Conservation (phyloP, 257 asterid species). For the Henckelia pumila region DNA sequence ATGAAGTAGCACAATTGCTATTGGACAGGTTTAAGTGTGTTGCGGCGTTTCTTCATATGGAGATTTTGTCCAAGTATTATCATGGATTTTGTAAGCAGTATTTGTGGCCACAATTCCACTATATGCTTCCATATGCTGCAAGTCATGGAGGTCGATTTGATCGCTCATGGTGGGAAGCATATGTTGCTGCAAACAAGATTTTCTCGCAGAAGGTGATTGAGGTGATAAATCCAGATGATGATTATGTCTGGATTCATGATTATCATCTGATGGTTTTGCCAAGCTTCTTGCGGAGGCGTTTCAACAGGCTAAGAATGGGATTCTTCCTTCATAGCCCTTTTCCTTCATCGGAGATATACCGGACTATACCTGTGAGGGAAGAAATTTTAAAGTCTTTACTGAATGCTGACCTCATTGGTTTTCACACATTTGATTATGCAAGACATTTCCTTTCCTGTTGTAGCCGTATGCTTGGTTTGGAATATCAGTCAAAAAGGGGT, state of each 20-base stretch:
- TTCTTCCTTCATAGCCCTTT: slow-evolving; percentile 54
- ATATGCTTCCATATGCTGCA: slow-evolving; percentile 52
- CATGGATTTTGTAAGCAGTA: slow-evolving; percentile 57
- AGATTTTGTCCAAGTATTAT: slow-evolving; percentile 44
- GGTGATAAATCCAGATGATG: slow-evolving; percentile 59
- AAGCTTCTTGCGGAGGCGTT: slow-evolving; percentile 46
- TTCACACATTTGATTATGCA: slow-evolving; percentile 52
- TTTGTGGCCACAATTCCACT: slow-evolving; percentile 54
- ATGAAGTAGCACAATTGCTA: slow-evolving; percentile 52
- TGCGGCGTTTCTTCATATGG: slow-evolving; percentile 48
- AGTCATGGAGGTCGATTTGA: slow-evolving; percentile 54
- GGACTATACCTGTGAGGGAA: slow-evolving; percentile 49
- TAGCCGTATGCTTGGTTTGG: slow-evolving; percentile 50
- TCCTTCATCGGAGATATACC: slow-evolving; percentile 52
- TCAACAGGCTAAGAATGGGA: slow-evolving; percentile 47
- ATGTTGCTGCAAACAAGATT: slow-evolving; percentile 52
- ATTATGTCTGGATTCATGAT: slow-evolving; percentile 54
- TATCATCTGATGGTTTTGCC: slow-evolving; percentile 59
- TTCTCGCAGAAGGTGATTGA: slow-evolving; percentile 53
- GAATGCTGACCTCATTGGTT: slow-evolving; percentile 50
- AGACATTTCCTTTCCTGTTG: slow-evolving; percentile 55
- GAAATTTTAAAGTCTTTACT: slow-evolving; percentile 47
- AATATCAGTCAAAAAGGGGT: slow-evolving; percentile 52
- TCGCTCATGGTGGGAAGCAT: slow-evolving; percentile 53
- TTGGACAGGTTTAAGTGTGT: slow-evolving; percentile 51